These are phyloP conservation scores for Glonium stellatum DNA, from an alignment of 495 filamentous ascomycete species.

Conservation along the genomic window DNA sequence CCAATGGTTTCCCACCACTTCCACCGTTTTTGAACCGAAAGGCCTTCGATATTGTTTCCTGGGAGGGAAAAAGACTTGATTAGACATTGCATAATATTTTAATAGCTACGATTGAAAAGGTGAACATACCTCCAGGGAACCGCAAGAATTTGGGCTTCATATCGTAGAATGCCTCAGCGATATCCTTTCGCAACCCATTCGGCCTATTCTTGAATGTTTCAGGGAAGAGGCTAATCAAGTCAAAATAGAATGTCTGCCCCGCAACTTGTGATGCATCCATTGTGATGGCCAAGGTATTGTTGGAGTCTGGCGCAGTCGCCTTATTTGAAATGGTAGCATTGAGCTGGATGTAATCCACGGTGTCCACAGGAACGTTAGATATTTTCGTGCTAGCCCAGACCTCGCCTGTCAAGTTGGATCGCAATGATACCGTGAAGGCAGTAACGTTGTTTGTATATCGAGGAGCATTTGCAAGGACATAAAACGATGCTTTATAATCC, in stretches of 20 bases:
- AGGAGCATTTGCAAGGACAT: constrained; percentile 17
- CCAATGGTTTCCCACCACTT: constrained; percentile 65
- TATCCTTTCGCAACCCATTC: constrained; percentile 57
- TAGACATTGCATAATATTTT: background rate
- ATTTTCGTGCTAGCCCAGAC: constrained; percentile 14
- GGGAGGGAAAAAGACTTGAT: constrained; percentile 45
- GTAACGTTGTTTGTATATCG: constrained; percentile 14
- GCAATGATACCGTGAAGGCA: constrained; percentile 21
- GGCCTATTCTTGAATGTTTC: constrained; percentile 56
- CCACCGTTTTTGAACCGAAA: constrained; percentile 43
- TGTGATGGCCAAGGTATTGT: constrained; percentile 62
- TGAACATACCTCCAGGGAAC: constrained; percentile 5
- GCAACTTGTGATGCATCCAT: constrained; percentile 46
- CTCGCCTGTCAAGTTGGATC: constrained; percentile 32
- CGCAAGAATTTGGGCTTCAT: constrained; percentile 53
- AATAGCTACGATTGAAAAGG: background rate
- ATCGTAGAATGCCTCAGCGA: constrained; percentile 49
- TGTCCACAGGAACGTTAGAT: constrained; percentile 11
- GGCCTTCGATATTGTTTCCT: constrained; percentile 51
- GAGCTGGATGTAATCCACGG: constrained; percentile 23
- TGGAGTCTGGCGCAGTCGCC: constrained; percentile 45
- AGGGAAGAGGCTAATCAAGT: constrained; percentile 59
- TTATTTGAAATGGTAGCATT: constrained; percentile 28
- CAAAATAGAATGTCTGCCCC: constrained; percentile 51
- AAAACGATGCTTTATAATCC: constrained; percentile 28